These are phyloP conservation scores for Stachybotrys elegans DNA, from an alignment of 2,329 filamentous ascomycete genomes.

Conservation along the genomic window DNA sequence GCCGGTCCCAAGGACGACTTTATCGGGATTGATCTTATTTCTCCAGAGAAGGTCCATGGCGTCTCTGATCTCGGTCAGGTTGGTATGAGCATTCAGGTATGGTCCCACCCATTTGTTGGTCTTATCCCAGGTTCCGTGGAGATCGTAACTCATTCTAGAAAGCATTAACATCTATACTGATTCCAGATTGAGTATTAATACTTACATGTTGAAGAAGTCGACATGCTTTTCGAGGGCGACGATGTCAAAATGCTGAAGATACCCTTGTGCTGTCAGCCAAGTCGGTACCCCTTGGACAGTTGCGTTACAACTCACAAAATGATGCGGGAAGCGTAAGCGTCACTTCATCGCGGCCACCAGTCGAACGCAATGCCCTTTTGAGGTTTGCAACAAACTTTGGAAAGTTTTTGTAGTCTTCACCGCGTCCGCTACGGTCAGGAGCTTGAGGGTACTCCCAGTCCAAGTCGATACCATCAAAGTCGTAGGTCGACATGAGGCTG, in stretches of 20 bases:
- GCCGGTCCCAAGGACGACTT: neutral
- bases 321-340: slow-evolving; percentile 4
- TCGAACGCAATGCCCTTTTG: neutral
- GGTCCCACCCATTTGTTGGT: neutral
- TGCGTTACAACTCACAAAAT: slow-evolving; percentile 5
- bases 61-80: neutral
- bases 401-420: too few relatives aligned
- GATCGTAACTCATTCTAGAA: slow-evolving; percentile 1
- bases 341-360: neutral
- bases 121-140: neutral
- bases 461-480: slow-evolving; percentile 33
- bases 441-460: slow-evolving; percentile 49
- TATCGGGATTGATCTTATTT: neutral
- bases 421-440: too few relatives aligned
- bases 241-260: slow-evolving; percentile 7
- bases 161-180: too few relatives aligned
- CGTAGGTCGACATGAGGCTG: slow-evolving; percentile 13
- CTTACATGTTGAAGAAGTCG: slow-evolving; percentile 9
- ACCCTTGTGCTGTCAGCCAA: slow-evolving; percentile 1
- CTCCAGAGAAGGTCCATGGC: neutral
- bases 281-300: neutral
- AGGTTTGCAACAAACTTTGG: too few relatives aligned
- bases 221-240: slow-evolving; percentile 4
- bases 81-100: neutral
- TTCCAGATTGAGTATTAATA: too few relatives aligned